These are phyloP conservation scores for Polytrichum commune DNA, from an alignment of 225 moss, liverwort and hornwort genomes.

Conservation along the genomic window DNA sequence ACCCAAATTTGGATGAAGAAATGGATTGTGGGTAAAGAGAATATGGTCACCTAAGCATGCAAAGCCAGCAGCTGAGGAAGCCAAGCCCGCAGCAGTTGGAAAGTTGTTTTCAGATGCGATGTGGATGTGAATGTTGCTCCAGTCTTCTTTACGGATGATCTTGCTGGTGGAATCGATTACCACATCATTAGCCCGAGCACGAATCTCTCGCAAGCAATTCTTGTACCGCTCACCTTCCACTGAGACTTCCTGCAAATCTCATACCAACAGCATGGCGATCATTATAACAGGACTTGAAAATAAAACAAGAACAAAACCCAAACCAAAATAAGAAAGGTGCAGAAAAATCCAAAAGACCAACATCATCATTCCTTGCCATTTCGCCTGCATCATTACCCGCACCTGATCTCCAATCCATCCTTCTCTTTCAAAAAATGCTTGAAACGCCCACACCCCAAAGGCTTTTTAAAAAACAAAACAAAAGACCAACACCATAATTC, in stretches of 20 bases:
- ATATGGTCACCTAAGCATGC: slow-evolving; percentile 75
- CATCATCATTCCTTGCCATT: no score
- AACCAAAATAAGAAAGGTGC: background rate
- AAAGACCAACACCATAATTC: no score
- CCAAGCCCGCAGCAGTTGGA: slow-evolving; percentile 93
- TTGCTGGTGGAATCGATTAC: slow-evolving; percentile 61
- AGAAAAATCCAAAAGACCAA: no score
- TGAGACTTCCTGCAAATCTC: slow-evolving; percentile 70
- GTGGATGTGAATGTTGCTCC: slow-evolving; percentile 68
- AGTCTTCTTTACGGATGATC: slow-evolving; percentile 67
- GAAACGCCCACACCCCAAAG: no score
- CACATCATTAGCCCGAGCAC: slow-evolving; percentile 82
- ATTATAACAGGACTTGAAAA: background rate
- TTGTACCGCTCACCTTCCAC: slow-evolving; percentile 90
- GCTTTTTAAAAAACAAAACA: no score
- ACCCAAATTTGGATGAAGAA: background rate
- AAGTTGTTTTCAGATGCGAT: slow-evolving; percentile 98
- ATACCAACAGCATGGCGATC: slow-evolving; percentile 11
- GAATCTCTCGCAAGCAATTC: slow-evolving; percentile 88
- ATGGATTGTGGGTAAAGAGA: no score
- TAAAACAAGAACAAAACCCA: background rate
- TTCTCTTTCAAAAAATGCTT: no score
- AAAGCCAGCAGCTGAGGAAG: slow-evolving; percentile 97
- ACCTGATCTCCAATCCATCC: no score
- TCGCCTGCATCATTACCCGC: no score